A percentile compares a stretch with the other conserved stretches of the same genome.
phyloP scores from a whole-genome alignment of 441 rosid species.

The Brassica balearica region DNA sequence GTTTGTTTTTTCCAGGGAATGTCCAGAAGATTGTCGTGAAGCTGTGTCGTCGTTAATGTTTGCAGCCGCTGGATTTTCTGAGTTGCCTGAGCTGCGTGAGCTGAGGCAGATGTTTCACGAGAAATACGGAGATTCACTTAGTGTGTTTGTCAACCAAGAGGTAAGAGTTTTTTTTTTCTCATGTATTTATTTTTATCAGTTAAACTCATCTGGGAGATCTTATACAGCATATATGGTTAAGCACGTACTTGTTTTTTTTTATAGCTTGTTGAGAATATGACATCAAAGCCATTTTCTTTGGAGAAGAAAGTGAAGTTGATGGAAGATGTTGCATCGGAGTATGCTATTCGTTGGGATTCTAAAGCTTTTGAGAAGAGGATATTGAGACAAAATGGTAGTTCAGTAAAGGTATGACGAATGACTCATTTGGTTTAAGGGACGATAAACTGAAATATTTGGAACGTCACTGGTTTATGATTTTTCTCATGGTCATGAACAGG shows the following conservation, averaged over 20 bases:
- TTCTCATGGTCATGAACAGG: slow-evolving; percentile 22
- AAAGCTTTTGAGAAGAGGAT: slow-evolving; percentile 62
- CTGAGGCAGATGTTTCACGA: slow-evolving; percentile 81
- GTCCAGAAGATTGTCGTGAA: slow-evolving; percentile 91
- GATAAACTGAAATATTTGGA: slow-evolving; percentile 16
- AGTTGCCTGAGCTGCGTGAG: slow-evolving; percentile 88
- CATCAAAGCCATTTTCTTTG: slow-evolving; percentile 58
- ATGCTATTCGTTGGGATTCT: slow-evolving; percentile 76
- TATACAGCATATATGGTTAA: slow-evolving; percentile 30
- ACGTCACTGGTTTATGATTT: slow-evolving; percentile 13
- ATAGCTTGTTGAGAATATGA: slow-evolving; percentile 70
- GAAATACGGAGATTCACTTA: slow-evolving; percentile 74
- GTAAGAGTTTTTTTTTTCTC: slow-evolving; percentile 45
- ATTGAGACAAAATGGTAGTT: slow-evolving; percentile 44
- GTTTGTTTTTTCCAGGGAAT: slow-evolving; percentile 56
- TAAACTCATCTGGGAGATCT: slow-evolving; percentile 28
- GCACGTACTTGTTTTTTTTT: slow-evolving; percentile 17
- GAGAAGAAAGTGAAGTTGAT: slow-evolving; percentile 74
- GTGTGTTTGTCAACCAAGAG: slow-evolving; percentile 71
- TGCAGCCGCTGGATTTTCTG: slow-evolving; percentile 96
- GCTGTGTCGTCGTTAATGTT: slow-evolving; percentile 85
- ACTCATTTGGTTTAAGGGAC: too few relatives aligned
- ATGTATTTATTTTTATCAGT: background rate
- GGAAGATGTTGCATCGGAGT: slow-evolving; percentile 77
- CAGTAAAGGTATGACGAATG: slow-evolving; percentile 53